A percentile compares a stretch with the other conserved stretches of the same genome.
These are phyloP conservation scores for Nannochloropsis gaditana DNA, from an alignment of 108 stramenopile species.

Conservation along the genomic window DNA sequence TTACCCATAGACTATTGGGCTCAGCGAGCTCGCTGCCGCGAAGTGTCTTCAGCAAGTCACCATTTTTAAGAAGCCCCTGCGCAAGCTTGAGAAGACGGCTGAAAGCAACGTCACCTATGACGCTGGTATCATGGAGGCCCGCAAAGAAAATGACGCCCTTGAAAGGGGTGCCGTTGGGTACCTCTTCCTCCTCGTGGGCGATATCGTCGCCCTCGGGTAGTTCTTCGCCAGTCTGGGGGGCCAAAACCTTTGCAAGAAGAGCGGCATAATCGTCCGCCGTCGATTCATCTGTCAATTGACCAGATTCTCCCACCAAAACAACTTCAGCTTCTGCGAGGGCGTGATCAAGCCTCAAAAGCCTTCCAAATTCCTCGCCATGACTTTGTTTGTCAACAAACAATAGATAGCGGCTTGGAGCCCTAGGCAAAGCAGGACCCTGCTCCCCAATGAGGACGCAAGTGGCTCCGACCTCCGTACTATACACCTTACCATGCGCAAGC, in stretches of 20 bases:
- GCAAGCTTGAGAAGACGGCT: background rate
- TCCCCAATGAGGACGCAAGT: background rate
- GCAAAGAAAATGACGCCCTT: conserved; percentile 15
- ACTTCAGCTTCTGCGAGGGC: background rate
- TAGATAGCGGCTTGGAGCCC: background rate
- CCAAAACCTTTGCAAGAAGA: background rate
- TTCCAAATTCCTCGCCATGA: background rate
- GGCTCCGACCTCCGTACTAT: background rate
- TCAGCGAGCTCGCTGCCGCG: background rate
- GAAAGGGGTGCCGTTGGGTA: background rate
- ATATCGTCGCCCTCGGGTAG: background rate
- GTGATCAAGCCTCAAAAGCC: background rate
- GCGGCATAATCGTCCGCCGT: background rate
- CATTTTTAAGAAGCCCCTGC: background rate
- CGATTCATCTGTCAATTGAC: background rate
- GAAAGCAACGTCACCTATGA: background rate
- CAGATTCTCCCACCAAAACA: background rate
- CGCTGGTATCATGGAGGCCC: background rate
- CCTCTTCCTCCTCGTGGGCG: background rate
- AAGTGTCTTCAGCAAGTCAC: conserved; percentile 6
- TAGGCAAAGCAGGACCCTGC: conserved; percentile 1
- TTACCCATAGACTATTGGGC: conserved; percentile 15
- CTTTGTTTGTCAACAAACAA: background rate
- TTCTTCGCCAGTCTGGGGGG: background rate
- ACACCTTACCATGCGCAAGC: background rate